These are phyloP conservation scores for Plasmodiophora brassicae DNA, from an alignment of 208 protist species.

Conservation along the genomic window DNA sequence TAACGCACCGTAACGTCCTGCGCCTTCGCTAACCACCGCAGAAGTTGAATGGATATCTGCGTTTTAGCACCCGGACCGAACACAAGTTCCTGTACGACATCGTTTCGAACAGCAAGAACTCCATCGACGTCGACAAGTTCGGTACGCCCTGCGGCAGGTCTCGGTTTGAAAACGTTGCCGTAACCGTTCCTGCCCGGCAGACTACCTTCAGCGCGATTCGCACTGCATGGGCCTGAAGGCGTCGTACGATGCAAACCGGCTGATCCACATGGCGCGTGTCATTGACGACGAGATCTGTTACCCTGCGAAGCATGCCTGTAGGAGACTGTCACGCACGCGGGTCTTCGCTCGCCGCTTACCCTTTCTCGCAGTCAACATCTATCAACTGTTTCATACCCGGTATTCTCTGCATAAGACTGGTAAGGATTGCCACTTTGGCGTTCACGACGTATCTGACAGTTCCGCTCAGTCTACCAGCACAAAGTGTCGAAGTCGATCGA, in stretches of 20 bases:
- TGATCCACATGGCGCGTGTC: neutral
- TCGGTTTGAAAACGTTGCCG: neutral
- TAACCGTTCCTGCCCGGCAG: neutral
- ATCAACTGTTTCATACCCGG: slow-evolving; percentile 17
- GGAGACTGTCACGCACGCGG: neutral
- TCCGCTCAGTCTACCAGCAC: neutral
- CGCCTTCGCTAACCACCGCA: neutral
- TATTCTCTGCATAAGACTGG: slow-evolving; percentile 26
- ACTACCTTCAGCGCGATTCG: neutral
- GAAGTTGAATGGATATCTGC: neutral
- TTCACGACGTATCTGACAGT: neutral
- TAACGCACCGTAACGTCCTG: neutral
- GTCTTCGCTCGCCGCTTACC: neutral
- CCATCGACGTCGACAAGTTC: slow-evolving; percentile 13
- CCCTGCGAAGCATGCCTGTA: slow-evolving; percentile 21
- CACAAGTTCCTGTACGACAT: neutral
- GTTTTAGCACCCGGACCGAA: neutral
- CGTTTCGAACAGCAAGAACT: slow-evolving; percentile 9
- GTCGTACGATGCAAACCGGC: neutral
- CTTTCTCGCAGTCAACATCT: neutral
- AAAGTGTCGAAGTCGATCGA: neutral
- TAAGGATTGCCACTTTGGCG: neutral
- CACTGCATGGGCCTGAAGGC: slow-evolving; percentile 3
- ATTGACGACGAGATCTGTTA: slow-evolving; percentile 22
- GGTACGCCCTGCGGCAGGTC: neutral